A percentile compares a stretch with the other conserved stretches of the same genome.
Evolutionary conservation across 768 basidiomycete genomes (phyloP).

Genomic region (Tulasnella sp.): DNA sequence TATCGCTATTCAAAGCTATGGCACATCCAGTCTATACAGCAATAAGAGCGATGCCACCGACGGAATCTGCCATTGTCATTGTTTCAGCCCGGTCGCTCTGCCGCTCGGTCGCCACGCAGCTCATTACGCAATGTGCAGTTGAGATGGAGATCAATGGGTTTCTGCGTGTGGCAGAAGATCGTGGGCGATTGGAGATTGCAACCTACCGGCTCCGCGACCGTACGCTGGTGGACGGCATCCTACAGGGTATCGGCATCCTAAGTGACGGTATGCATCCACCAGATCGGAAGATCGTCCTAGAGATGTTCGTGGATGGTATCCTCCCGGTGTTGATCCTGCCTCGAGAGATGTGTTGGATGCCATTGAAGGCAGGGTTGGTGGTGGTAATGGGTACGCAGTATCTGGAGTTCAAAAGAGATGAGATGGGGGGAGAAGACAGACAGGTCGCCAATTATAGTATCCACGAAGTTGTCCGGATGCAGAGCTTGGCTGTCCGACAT

Average conservation of each 20-base stretch:
- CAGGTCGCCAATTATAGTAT: conserved; percentile 72
- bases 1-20: conserved; percentile 83
- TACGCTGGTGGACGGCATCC: conserved; percentile 56
- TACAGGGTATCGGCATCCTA: conserved; percentile 82
- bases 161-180: conserved; percentile 40
- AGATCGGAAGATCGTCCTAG: conserved; percentile 65
- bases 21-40: conserved; percentile 77
- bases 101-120: conserved; percentile 58
- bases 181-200: conserved; percentile 49
- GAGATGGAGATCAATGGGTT: conserved; percentile 63
- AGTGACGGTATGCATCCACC: conserved; percentile 55
- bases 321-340: conserved; percentile 74
- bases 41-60: conserved; percentile 40
- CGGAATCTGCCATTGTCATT: conserved; percentile 62
- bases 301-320: conserved; percentile 71
- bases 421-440: conserved; percentile 39
- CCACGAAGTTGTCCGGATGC: conserved; percentile 82
- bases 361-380: conserved; percentile 69
- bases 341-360: conserved; percentile 83
- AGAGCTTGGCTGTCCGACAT: conserved; percentile 68
- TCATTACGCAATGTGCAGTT: conserved; percentile 79
- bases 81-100: conserved; percentile 81
- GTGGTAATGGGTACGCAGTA: conserved; percentile 93
- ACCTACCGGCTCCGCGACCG: conserved; percentile 49
- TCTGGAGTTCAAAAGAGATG: conserved; percentile 5